A percentile compares a stretch with the other conserved stretches of the same genome.
Evolutionary conservation across 768 basidiomycete species (phyloP).

Genomic region (Boletus sp.): DNA sequence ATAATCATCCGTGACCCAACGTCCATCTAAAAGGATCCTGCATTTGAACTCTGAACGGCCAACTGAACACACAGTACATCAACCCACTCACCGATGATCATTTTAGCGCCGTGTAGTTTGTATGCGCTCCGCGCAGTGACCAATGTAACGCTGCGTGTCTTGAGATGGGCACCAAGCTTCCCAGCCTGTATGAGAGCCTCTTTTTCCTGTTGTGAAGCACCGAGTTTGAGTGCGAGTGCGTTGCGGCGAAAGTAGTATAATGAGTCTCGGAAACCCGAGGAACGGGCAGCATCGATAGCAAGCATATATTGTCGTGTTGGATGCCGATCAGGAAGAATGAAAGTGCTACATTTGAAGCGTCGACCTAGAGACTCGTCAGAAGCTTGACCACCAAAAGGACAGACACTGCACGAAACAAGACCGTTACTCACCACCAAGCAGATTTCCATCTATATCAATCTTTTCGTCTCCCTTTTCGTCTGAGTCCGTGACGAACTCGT

Average conservation of each 20-base stretch:
- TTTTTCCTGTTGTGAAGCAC: constrained; percentile 87
- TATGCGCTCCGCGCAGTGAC: constrained; percentile 90
- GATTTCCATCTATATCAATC: constrained; percentile 79
- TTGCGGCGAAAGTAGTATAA: constrained; percentile 98
- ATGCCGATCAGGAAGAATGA: constrained; percentile 81
- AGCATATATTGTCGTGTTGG: constrained; percentile 88
- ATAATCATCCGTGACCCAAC: constrained; percentile 95
- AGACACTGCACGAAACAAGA: background rate
- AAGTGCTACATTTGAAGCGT: constrained; percentile 85
- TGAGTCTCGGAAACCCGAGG: constrained; percentile 94
- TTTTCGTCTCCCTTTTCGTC: constrained; percentile 90
- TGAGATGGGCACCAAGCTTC: constrained; percentile 84
- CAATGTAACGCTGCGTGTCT: constrained; percentile 90
- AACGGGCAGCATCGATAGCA: constrained; percentile 95
- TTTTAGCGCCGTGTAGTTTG: constrained; percentile 92
- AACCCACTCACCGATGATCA: constrained; percentile 66
- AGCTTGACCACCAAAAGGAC: background rate
- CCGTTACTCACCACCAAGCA: constrained; percentile 71
- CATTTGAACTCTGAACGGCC: background rate
- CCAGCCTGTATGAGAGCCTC: constrained; percentile 88
- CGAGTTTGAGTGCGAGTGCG: constrained; percentile 85
- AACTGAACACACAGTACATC: background rate
- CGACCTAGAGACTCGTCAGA: constrained; percentile 52
- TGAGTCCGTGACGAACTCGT: constrained; percentile 83
- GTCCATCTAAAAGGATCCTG: constrained; percentile 58